A percentile compares a stretch with the other conserved stretches of the same genome.
Conservation (phyloP, 805 yeast species). For the Pichia membranifaciens region DNA sequence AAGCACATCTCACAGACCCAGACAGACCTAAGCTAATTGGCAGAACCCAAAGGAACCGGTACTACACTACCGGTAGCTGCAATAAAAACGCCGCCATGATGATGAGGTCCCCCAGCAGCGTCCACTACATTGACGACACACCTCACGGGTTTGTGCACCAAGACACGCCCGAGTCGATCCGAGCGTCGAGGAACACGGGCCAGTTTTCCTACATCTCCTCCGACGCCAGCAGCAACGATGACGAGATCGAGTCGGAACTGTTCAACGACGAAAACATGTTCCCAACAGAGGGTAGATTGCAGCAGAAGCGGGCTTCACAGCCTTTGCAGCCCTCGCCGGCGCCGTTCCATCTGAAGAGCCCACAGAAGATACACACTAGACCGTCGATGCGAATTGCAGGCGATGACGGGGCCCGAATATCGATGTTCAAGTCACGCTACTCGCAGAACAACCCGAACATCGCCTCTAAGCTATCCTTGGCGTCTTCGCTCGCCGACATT, state of each 20-base stretch:
- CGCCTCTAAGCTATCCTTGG: not conserved
- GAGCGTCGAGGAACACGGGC: not conserved
- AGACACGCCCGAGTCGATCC: not conserved
- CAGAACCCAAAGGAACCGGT: no score
- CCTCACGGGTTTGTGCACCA: not conserved
- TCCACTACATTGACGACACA: not conserved
- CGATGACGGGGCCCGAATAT: not conserved
- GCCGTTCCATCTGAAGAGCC: not conserved
- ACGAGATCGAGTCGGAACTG: slow-evolving; percentile 4
- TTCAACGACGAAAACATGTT: slow-evolving; percentile 8
- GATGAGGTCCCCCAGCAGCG: not conserved
- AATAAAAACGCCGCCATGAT: no score
- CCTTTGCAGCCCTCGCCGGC: not conserved
- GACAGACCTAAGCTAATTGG: no score
- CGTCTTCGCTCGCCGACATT: slow-evolving; percentile 2
- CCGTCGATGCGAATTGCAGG: slow-evolving; percentile 3
- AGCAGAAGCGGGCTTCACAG: not conserved
- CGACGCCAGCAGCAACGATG: slow-evolving; percentile 2
- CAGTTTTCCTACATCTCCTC: slow-evolving; percentile 1
- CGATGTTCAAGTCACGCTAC: not conserved
- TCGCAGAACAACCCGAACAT: not conserved
- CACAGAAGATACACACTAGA: not conserved
- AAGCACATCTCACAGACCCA: no score
- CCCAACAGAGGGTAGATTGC: no score
- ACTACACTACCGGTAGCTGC: no score